Evolutionary conservation across 2,329 filamentous ascomycete species (phyloP), one percentile per base, ranked within the genome.

Genomic region (Rhytidhysteron rufulum): DNA sequence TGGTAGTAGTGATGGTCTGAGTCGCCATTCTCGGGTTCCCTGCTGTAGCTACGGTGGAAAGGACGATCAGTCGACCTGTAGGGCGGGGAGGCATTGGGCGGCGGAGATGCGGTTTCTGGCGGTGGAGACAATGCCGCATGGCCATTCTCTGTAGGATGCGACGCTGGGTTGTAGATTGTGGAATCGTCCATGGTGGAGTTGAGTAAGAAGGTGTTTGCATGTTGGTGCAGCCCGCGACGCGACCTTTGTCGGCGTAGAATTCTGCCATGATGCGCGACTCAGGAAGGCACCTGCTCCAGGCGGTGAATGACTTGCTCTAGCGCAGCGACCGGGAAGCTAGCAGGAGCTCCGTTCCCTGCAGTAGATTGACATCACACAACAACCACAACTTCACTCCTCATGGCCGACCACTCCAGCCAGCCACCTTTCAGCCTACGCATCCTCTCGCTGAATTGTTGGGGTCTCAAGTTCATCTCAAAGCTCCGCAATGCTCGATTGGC

Each of bases 391-490:
- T 4, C 17, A 17, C 24, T 27, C 19, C n/a, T 22, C 9, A 64
- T 62, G 58, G 37, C 48, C 36, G 50, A 51, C 9, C 42, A 51
- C 10, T 13, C 40, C 16, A 30, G 16, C 3, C 42, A 41, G 5
- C 52, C 63, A 58, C 50, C 79, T 5, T 63, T 77, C 15, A 70
- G 69, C 22, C 76, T 97, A 60, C 84, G 86, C 58, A 75, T 97
- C 52, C 71, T 96, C 50, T 93, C 88, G 4, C 80, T 95, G 63
- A 98, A 98, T 69, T 96, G 89, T 79, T 97, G 93, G 91, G 93
- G 93, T 37, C 81, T 97, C 46, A 91, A 94, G 58, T 88, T 82
- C 70, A 76, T 97, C 57, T 83, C 90, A 37, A 83, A 83, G 50
- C 79, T 86, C 51, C 87, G 90, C 51, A 72, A 78, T 49, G 83